These are phyloP conservation scores for Backusella circina DNA, from an alignment of 192 early-diverging fungal species.

Conservation along the genomic window DNA sequence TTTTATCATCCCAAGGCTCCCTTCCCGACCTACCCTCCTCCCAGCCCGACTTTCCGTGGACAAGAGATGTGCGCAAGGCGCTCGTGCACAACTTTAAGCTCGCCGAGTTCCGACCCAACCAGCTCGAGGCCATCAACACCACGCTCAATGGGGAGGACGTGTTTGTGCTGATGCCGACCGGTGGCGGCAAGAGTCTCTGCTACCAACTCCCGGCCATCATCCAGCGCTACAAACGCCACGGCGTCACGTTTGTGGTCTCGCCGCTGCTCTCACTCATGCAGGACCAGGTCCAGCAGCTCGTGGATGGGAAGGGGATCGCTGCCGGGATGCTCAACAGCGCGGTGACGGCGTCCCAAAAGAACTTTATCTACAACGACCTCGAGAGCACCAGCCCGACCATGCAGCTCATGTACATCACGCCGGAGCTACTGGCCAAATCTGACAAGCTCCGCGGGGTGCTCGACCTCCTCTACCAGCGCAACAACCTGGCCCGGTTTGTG, in stretches of 20 bases:
- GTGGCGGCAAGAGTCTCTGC: constrained; percentile 94
- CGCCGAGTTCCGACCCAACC: constrained; percentile 76
- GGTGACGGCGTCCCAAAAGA: constrained; percentile 42
- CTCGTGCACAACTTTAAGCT: constrained; percentile 69
- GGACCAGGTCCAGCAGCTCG: constrained; percentile 85
- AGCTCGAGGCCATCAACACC: constrained; percentile 86
- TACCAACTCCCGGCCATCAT: constrained; percentile 53
- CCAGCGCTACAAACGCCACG: constrained; percentile 25
- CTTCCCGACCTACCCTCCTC: not conserved
- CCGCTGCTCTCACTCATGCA: constrained; percentile 95
- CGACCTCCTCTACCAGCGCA: constrained; percentile 51
- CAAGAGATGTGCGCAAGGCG: constrained; percentile 51
- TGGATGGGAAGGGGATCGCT: constrained; percentile 51
- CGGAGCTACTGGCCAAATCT: constrained; percentile 77
- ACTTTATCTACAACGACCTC: constrained; percentile 59
- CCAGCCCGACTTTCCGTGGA: constrained; percentile 15
- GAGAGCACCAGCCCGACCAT: constrained; percentile 38
- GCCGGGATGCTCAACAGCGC: constrained; percentile 69
- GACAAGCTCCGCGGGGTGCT: constrained; percentile 53
- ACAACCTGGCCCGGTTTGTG: constrained; percentile 80
- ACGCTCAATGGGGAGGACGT: constrained; percentile 79
- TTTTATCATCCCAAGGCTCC: not conserved
- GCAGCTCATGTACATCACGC: constrained; percentile 85
- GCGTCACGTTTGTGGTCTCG: constrained; percentile 88
- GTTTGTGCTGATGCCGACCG: constrained; percentile 98